These are phyloP conservation scores for Candida odintsovae DNA, from an alignment of 805 yeast genomes.

Conservation along the genomic window DNA sequence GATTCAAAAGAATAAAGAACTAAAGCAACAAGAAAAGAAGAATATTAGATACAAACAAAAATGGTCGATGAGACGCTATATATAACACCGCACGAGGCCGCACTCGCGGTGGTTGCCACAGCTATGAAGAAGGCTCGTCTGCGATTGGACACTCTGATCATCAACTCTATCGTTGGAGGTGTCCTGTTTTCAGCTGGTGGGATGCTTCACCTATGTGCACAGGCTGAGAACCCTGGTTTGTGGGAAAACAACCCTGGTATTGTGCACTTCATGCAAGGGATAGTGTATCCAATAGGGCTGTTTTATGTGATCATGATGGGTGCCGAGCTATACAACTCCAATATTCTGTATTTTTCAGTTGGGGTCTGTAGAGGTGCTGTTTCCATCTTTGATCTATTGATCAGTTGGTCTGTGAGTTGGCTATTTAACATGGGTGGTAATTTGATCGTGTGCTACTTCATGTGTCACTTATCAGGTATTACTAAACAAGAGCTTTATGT, in stretches of 20 bases:
- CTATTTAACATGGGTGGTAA: slow-evolving; percentile 59
- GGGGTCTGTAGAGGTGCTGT: slow-evolving; percentile 69
- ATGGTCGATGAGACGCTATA: slow-evolving; percentile 47
- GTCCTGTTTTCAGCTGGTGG: slow-evolving; percentile 66
- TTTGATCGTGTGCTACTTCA: slow-evolving; percentile 59
- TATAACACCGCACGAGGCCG: slow-evolving; percentile 75
- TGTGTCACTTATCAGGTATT: slow-evolving; percentile 52
- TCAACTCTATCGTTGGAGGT: slow-evolving; percentile 69
- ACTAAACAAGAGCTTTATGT: slow-evolving; percentile 36
- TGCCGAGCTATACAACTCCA: slow-evolving; percentile 70
- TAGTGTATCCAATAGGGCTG: slow-evolving; percentile 63
- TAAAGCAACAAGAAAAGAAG: too few relatives aligned
- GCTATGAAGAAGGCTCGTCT: slow-evolving; percentile 78
- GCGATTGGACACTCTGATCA: slow-evolving; percentile 47
- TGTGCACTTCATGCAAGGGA: slow-evolving; percentile 50
- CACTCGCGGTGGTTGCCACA: slow-evolving; percentile 79
- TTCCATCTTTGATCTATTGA: slow-evolving; percentile 50
- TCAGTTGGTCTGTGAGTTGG: slow-evolving; percentile 66
- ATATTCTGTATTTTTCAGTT: slow-evolving; percentile 63
- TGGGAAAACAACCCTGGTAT: slow-evolving; percentile 43
- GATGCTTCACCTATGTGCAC: slow-evolving; percentile 54
- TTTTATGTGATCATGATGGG: slow-evolving; percentile 74
- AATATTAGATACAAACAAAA: background rate
- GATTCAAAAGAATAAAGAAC: background rate
- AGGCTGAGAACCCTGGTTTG: slow-evolving; percentile 43